Conservation (phyloP, 345 rosid genomes). For the Eucalyptus sp. region DNA sequence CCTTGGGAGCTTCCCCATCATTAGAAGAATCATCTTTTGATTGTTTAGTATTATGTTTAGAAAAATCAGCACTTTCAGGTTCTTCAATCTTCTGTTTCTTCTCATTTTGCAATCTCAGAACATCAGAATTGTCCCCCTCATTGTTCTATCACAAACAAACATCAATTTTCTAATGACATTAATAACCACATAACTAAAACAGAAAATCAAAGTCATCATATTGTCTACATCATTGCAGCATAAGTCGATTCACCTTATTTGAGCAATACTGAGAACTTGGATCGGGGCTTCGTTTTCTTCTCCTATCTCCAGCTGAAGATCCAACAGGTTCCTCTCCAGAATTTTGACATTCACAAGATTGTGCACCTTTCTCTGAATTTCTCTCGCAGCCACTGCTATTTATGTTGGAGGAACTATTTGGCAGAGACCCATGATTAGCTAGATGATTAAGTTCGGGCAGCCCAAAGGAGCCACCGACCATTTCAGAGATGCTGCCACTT, state of each 20-base stretch:
- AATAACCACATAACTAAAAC: background rate
- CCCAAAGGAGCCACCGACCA: slow-evolving; percentile 27
- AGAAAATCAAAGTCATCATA: background rate
- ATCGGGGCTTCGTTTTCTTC: slow-evolving; percentile 40
- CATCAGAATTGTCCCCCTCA: slow-evolving; percentile 32
- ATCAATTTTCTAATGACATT: background rate
- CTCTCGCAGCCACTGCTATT: slow-evolving; percentile 23
- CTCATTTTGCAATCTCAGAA: slow-evolving; percentile 32
- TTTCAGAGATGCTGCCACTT: slow-evolving; percentile 51
- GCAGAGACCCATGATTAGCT: slow-evolving; percentile 12
- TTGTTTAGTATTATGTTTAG: slow-evolving; percentile 37
- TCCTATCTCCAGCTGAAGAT: slow-evolving; percentile 39
- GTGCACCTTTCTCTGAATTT: slow-evolving; percentile 18
- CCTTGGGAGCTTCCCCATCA: slow-evolving; percentile 62
- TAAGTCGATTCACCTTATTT: slow-evolving; percentile 35
- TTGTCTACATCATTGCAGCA: background rate
- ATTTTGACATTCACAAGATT: slow-evolving; percentile 33
- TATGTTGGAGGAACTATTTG: slow-evolving; percentile 22
- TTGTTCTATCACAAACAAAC: slow-evolving; percentile 15
- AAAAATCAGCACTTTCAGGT: slow-evolving; percentile 18
- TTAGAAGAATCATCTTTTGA: slow-evolving; percentile 43
- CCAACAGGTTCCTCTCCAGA: slow-evolving; percentile 31
- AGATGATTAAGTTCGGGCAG: slow-evolving; percentile 23
- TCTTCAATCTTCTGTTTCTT: slow-evolving; percentile 52
- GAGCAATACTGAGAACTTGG: slow-evolving; percentile 24